Evolutionary conservation across 2,329 filamentous ascomycete genomes (phyloP).

Genomic region (Monascus ruber): DNA sequence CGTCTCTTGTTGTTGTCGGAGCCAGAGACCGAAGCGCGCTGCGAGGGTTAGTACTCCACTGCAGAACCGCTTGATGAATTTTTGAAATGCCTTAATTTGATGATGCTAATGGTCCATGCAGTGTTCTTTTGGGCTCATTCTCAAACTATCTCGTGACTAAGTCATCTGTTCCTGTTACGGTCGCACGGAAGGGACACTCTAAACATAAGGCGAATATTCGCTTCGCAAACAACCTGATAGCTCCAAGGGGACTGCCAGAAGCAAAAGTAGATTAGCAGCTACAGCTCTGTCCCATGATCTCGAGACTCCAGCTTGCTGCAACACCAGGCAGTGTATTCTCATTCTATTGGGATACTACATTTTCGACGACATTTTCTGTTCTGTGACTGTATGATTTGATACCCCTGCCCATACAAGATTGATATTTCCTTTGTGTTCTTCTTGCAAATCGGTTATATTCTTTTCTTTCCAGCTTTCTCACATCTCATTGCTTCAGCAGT

Average conservation of each 20-base stretch:
- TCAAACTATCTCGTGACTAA: constrained; percentile 97
- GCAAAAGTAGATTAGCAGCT: constrained; percentile 60
- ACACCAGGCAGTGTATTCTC: too few relatives aligned
- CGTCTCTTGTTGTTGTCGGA: constrained; percentile 85
- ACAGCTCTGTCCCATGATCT: neutral
- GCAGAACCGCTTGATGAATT: neutral
- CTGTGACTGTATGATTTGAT: too few relatives aligned
- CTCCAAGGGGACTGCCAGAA: constrained; percentile 56
- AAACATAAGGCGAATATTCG: constrained; percentile 61
- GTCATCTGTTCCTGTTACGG: constrained; percentile 95
- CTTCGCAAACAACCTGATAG: constrained; percentile 71
- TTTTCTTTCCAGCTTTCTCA: too few relatives aligned
- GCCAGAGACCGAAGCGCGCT: constrained; percentile 83
- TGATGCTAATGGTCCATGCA: constrained; percentile 25
- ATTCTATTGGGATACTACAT: too few relatives aligned
- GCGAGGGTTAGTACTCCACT: constrained; percentile 58
- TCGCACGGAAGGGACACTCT: constrained; percentile 84
- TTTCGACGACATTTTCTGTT: too few relatives aligned
- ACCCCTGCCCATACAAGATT: too few relatives aligned
- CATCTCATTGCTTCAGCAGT: too few relatives aligned
- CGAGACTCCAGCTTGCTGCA: too few relatives aligned
- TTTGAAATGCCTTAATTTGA: too few relatives aligned
- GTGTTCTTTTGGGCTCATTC: constrained; percentile 89
- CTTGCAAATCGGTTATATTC: too few relatives aligned
- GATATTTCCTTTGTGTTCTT: too few relatives aligned